These are phyloP conservation scores for Adansonia digitata DNA, from an alignment of 345 rosid genomes.

Conservation along the genomic window DNA sequence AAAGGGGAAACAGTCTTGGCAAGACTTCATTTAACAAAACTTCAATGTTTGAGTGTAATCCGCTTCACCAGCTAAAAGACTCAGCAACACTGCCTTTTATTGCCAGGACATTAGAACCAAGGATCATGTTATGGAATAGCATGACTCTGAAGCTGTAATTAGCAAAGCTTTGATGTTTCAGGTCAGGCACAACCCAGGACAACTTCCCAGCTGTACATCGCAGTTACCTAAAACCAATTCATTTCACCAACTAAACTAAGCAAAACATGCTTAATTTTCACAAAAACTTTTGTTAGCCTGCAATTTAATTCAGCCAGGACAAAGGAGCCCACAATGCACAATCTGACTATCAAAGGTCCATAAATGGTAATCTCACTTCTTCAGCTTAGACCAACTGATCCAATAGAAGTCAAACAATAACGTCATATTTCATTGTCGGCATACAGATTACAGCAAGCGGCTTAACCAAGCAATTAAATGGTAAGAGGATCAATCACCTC, in stretches of 20 bases:
- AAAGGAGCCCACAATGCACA: background rate
- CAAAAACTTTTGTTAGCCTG: background rate
- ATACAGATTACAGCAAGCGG: background rate
- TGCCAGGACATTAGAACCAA: too few species aligned
- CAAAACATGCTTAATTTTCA: background rate
- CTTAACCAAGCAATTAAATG: background rate
- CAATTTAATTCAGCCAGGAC: background rate
- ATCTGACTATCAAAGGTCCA: background rate
- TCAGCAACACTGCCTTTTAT: too few species aligned
- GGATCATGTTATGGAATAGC: background rate
- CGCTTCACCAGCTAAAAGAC: background rate
- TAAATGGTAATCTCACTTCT: background rate
- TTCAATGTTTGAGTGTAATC: background rate
- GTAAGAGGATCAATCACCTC: background rate
- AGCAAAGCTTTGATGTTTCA: too few species aligned
- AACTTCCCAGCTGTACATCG: background rate
- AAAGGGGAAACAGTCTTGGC: background rate
- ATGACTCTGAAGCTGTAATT: too few species aligned
- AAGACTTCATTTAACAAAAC: background rate
- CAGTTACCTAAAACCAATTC: background rate
- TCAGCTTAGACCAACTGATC: background rate
- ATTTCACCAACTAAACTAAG: background rate
- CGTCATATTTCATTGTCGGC: background rate
- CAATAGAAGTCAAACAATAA: background rate
- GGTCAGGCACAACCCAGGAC: background rate